These are phyloP conservation scores for Penicillium canescens DNA, from an alignment of 495 filamentous ascomycete genomes.

Conservation along the genomic window DNA sequence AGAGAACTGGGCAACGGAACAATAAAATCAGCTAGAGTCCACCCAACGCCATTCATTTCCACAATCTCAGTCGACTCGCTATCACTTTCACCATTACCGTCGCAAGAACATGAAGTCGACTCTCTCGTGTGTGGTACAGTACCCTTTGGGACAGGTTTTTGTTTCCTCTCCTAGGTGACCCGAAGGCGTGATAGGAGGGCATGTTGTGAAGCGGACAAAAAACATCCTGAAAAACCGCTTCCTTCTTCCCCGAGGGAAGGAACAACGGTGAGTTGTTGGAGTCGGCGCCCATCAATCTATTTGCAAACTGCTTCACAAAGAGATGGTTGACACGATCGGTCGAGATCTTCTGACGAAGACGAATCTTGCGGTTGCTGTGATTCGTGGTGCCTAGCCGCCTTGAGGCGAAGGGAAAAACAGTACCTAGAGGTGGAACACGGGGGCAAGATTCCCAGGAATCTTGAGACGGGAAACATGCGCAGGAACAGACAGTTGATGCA, in stretches of 20 bases:
- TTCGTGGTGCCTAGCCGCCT: slow-evolving; percentile 42
- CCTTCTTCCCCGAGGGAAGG: slow-evolving; percentile 44
- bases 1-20: slow-evolving; percentile 37
- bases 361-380: slow-evolving; percentile 57
- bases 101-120: slow-evolving; percentile 9
- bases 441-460: slow-evolving; percentile 44
- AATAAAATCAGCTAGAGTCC: slow-evolving; percentile 34
- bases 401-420: slow-evolving; percentile 22
- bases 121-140: slow-evolving; percentile 74
- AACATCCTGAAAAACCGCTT: slow-evolving; percentile 80
- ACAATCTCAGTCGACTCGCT: slow-evolving; percentile 21
- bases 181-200: slow-evolving; percentile 53
- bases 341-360: slow-evolving; percentile 49
- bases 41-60: slow-evolving; percentile 33
- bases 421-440: slow-evolving; percentile 35
- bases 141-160: slow-evolving; percentile 85
- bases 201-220: slow-evolving; percentile 67
- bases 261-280: slow-evolving; percentile 28
- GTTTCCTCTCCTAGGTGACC: slow-evolving; percentile 65
- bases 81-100: neutral
- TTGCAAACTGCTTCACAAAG: slow-evolving; percentile 52
- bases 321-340: slow-evolving; percentile 78
- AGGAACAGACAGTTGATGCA: slow-evolving; percentile 33
- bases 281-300: slow-evolving; percentile 70
- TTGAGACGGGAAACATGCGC: slow-evolving; percentile 43